Evolutionary conservation across 2,329 filamentous ascomycete species (phyloP).

Genomic region (Aureobasidium namibiae): DNA sequence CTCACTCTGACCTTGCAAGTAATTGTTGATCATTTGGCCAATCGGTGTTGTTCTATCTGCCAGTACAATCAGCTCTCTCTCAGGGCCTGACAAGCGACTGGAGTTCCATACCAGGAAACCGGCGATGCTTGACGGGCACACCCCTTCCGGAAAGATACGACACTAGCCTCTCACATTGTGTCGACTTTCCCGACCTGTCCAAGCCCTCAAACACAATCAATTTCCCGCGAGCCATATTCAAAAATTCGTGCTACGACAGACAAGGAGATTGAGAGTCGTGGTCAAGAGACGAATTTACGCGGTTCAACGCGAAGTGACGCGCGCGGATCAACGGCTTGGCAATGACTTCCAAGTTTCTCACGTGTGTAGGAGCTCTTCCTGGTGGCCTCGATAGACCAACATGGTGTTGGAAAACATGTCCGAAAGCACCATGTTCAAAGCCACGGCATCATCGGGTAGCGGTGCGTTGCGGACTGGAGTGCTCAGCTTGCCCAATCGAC

Average conservation of each 20-base stretch:
- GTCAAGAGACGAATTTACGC: neutral
- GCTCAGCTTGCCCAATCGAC: constrained; percentile 55
- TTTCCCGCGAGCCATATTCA: constrained; percentile 42
- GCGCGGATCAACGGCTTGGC: neutral
- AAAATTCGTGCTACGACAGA: neutral
- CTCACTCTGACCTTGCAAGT: constrained; percentile 62
- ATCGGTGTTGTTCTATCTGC: constrained; percentile 75
- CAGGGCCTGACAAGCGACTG: neutral
- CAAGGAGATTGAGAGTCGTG: neutral
- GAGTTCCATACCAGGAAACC: constrained; percentile 53
- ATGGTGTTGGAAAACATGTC: neutral
- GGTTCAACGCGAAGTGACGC: neutral
- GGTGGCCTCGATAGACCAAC: neutral
- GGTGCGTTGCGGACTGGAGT: constrained; percentile 58
- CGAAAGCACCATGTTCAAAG: constrained; percentile 33
- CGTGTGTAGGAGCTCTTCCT: too few relatives aligned
- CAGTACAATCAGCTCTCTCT: neutral
- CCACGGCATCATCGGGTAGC: constrained; percentile 30
- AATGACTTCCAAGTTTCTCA: too few relatives aligned
- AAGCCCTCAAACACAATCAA: constrained; percentile 82
- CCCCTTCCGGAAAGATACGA: constrained; percentile 44
- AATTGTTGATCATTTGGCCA: constrained; percentile 77
- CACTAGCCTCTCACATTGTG: constrained; percentile 67
- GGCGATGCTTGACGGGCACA: constrained; percentile 47
- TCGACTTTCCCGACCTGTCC: constrained; percentile 86